Percentiles rank a stretch among this genome's conserved stretches.
phyloP scores from a whole-genome alignment of 1,139 yeast genomes.

The Yamadazyma diddensiae region DNA sequence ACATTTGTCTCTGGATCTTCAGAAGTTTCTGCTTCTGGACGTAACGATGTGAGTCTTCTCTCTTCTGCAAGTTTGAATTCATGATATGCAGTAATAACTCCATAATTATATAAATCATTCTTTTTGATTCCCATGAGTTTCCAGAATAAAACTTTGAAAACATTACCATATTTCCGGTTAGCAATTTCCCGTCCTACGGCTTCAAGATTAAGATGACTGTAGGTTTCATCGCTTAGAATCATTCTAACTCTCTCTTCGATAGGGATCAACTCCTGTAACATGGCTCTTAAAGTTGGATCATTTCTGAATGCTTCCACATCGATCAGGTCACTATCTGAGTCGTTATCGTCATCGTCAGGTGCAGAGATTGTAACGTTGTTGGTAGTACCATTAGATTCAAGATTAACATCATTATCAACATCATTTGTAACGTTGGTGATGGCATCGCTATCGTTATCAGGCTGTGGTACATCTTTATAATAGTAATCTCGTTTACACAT shows the following conservation, averaged over 20 bases:
- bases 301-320: constrained; percentile 42
- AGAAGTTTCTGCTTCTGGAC: background rate
- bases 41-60: constrained; percentile 4
- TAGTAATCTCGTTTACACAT: constrained; percentile 76
- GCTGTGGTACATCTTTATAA: constrained; percentile 25
- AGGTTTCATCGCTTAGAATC: constrained; percentile 27
- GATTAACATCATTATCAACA: background rate
- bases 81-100: constrained; percentile 41
- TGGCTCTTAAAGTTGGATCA: constrained; percentile 38
- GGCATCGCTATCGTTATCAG: constrained; percentile 3
- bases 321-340: constrained; percentile 26
- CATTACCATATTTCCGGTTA: constrained; percentile 29
- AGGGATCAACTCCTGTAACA: constrained; percentile 42
- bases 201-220: constrained; percentile 36
- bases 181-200: constrained; percentile 40
- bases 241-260: constrained; percentile 37
- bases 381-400: constrained; percentile 6
- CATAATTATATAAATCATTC: constrained; percentile 49
- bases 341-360: constrained; percentile 16
- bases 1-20: too few relatives aligned
- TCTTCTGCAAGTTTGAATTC: constrained; percentile 16
- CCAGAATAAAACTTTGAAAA: constrained; percentile 48
- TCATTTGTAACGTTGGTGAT: constrained; percentile 3
- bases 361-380: background rate
- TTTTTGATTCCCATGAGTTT: constrained; percentile 50